phyloP scores from a whole-genome alignment of 805 yeast species.

The Kazachstania africana region DNA sequence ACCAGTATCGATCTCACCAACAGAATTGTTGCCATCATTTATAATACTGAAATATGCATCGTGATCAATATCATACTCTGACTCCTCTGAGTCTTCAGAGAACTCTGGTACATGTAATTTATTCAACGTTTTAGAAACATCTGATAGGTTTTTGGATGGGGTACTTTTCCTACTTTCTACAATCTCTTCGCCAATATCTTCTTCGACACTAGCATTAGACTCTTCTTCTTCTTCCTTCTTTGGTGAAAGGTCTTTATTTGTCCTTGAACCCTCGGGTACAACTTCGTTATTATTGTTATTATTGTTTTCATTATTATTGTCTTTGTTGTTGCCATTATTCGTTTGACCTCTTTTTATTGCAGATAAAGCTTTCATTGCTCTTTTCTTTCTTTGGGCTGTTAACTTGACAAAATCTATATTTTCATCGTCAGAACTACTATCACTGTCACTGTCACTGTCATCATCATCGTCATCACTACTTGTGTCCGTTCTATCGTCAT shows the following conservation, averaged over 20 bases:
- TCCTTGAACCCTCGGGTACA: too few relatives aligned
- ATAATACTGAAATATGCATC: conserved; percentile 22
- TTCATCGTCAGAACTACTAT: conserved; percentile 49
- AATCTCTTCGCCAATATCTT: conserved; percentile 50
- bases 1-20: conserved; percentile 24
- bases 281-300: conserved; percentile 33
- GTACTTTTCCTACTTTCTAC: conserved; percentile 3
- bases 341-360: conserved; percentile 26
- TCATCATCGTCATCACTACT: conserved; percentile 24
- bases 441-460: conserved; percentile 31
- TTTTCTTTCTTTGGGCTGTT: conserved; percentile 55
- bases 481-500: conserved; percentile 20
- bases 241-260: conserved; percentile 7
- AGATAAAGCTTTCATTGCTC: conserved; percentile 37
- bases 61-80: conserved; percentile 25
- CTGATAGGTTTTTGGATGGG: neutral
- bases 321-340: conserved; percentile 2
- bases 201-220: conserved; percentile 2
- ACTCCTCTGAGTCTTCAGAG: conserved; percentile 24
- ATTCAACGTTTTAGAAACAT: conserved; percentile 9
- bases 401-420: conserved; percentile 62
- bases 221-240: conserved; percentile 3
- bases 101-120: conserved; percentile 21
- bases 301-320: conserved; percentile 1
- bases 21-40: conserved; percentile 23